phyloP scores from a whole-genome alignment of 805 yeast genomes.

The Lachancea sp. region DNA sequence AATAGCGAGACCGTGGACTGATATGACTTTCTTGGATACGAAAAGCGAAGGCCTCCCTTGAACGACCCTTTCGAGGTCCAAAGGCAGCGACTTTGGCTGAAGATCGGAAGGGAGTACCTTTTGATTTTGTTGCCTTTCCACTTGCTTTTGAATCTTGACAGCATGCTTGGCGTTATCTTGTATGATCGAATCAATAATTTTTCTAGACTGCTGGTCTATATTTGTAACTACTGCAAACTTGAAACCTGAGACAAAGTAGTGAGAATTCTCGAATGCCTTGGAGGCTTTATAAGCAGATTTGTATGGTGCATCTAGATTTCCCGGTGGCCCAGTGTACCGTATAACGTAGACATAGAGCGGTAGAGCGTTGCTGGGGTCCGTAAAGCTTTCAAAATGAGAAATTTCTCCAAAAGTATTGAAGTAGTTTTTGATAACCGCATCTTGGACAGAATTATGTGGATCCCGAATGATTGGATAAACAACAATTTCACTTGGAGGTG shows the following conservation, averaged over 20 bases:
- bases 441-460: slow-evolving; percentile 13
- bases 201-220: slow-evolving; percentile 35
- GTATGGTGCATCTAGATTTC: slow-evolving; percentile 44
- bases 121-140: slow-evolving; percentile 19
- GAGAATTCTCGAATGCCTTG: slow-evolving; percentile 34
- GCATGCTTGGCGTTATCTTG: slow-evolving; percentile 36
- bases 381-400: slow-evolving; percentile 49
- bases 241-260: slow-evolving; percentile 45
- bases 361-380: slow-evolving; percentile 69
- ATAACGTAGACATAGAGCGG: slow-evolving; percentile 69
- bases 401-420: slow-evolving; percentile 61
- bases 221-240: slow-evolving; percentile 49
- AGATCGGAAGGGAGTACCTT: slow-evolving; percentile 9
- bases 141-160: slow-evolving; percentile 32
- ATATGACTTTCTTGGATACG: slow-evolving; percentile 48
- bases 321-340: slow-evolving; percentile 50
- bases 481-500: slow-evolving; percentile 64
- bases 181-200: slow-evolving; percentile 26
- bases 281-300: slow-evolving; percentile 42
- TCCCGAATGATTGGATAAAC: slow-evolving; percentile 45
- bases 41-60: slow-evolving; percentile 53
- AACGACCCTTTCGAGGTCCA: slow-evolving; percentile 43
- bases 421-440: slow-evolving; percentile 37
- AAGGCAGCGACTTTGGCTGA: slow-evolving; percentile 36
- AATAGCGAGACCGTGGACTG: slow-evolving; percentile 44